These are phyloP conservation scores for Coniochaeta sp. DNA, from an alignment of 2,329 filamentous ascomycete species.

Conservation along the genomic window DNA sequence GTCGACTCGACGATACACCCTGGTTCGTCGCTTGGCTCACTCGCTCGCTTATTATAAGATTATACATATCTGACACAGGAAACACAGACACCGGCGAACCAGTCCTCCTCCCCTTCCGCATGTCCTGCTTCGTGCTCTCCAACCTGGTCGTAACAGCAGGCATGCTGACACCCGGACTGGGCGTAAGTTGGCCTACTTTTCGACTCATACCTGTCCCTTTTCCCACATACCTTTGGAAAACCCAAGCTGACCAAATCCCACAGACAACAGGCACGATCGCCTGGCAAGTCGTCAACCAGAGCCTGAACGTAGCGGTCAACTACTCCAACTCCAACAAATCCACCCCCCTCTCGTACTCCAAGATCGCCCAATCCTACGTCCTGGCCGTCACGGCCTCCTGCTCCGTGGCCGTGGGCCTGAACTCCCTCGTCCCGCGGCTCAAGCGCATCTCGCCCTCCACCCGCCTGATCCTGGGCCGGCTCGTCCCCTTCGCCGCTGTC, in stretches of 20 bases:
- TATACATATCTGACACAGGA: constrained; percentile 4
- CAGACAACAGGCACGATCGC: constrained; percentile 76
- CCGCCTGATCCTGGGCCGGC: constrained; percentile 68
- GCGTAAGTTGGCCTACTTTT: constrained; percentile 35
- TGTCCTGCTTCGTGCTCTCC: constrained; percentile 91
- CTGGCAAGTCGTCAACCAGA: constrained; percentile 97
- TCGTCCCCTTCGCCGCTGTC: constrained; percentile 94
- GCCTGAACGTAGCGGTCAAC: constrained; percentile 97
- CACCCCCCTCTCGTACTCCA: constrained; percentile 71
- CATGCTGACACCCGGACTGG: constrained; percentile 88
- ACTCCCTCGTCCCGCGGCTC: constrained; percentile 79
- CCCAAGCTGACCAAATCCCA: background rate
- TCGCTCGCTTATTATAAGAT: background rate
- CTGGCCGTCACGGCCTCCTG: constrained; percentile 90
- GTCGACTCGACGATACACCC: constrained; percentile 95
- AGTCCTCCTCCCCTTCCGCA: constrained; percentile 90
- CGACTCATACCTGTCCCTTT: background rate
- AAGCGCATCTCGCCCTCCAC: constrained; percentile 69
- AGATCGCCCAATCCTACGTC: constrained; percentile 82
- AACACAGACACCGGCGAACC: constrained; percentile 77
- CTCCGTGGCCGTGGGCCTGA: constrained; percentile 86
- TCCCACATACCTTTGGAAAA: background rate
- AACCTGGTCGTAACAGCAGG: constrained; percentile 93
- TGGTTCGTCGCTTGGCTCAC: constrained; percentile 48
- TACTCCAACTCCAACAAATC: constrained; percentile 97